phyloP scores from a whole-genome alignment of 2,329 filamentous ascomycete genomes.

The Ceratocystis variospora region DNA sequence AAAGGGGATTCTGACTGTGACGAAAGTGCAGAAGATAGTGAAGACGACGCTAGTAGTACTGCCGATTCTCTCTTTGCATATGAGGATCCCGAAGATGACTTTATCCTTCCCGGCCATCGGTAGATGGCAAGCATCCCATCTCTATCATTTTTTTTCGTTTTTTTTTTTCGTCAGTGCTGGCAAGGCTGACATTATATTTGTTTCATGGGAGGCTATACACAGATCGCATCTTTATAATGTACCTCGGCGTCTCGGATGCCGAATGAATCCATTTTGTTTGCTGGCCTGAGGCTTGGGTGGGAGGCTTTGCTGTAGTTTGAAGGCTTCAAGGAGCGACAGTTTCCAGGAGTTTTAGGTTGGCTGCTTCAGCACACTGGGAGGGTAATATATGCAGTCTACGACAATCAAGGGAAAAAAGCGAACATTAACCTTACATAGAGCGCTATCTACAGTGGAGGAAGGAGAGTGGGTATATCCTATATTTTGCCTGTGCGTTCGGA shows the following conservation, averaged over 20 bases:
- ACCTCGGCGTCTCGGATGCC: neutral
- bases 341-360: too few relatives aligned
- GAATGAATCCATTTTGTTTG: neutral
- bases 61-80: conserved; percentile 28
- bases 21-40: conserved; percentile 30
- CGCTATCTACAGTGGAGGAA: too few relatives aligned
- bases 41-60: conserved; percentile 32
- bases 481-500: too few relatives aligned
- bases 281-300: neutral
- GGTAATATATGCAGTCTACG: too few relatives aligned
- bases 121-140: conserved; percentile 23
- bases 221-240: neutral
- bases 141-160: neutral
- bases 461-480: too few relatives aligned
- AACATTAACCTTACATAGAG: too few relatives aligned
- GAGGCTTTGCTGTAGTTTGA: neutral
- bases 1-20: neutral
- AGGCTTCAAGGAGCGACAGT: neutral
- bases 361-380: too few relatives aligned
- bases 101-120: conserved; percentile 37
- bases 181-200: neutral
- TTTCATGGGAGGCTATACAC: neutral
- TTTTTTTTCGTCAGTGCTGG: neutral
- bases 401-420: too few relatives aligned
- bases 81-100: conserved; percentile 38